These are phyloP conservation scores for Dissophora globulifera DNA, from an alignment of 192 early-diverging fungal species.

Conservation along the genomic window DNA sequence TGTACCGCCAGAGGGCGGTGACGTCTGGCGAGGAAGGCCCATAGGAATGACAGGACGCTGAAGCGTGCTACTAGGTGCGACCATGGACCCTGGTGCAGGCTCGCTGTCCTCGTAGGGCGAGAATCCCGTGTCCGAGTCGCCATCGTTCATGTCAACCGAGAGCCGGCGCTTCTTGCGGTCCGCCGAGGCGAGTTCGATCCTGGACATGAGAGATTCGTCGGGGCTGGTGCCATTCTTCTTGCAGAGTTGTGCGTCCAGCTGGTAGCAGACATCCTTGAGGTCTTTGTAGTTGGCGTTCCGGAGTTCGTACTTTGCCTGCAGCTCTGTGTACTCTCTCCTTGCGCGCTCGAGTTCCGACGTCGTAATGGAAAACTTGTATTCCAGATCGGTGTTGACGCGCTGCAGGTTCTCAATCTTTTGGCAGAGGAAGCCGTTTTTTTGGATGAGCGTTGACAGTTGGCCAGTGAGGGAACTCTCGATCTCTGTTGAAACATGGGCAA, in stretches of 20 bases:
- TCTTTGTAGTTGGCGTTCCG: constrained; percentile 49
- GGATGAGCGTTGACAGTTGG: constrained; percentile 45
- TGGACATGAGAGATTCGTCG: constrained; percentile 38
- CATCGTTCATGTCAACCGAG: constrained; percentile 35
- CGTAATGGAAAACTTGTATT: constrained; percentile 51
- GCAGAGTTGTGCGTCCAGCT: constrained; percentile 45
- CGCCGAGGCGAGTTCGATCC: constrained; percentile 24
- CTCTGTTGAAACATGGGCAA: constrained; percentile 24
- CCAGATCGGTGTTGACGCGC: constrained; percentile 43
- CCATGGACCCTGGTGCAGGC: too few species aligned
- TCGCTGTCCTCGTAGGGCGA: constrained; percentile 32
- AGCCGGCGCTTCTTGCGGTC: constrained; percentile 42
- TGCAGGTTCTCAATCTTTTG: constrained; percentile 55
- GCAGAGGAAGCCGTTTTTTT: constrained; percentile 49
- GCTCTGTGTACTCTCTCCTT: constrained; percentile 39
- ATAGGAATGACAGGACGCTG: constrained; percentile 11
- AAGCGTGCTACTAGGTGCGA: constrained; percentile 20
- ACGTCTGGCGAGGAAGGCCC: constrained; percentile 1
- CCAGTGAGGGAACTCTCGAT: constrained; percentile 45
- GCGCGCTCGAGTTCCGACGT: constrained; percentile 47
- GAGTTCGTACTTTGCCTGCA: constrained; percentile 49
- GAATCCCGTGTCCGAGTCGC: constrained; percentile 35
- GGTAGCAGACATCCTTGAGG: constrained; percentile 51
- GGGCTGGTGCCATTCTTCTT: constrained; percentile 32
- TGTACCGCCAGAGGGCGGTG: constrained; percentile 12